Evolutionary conservation across 2,329 filamentous ascomycete species (phyloP).

Genomic region (Alternaria triticimaculans): DNA sequence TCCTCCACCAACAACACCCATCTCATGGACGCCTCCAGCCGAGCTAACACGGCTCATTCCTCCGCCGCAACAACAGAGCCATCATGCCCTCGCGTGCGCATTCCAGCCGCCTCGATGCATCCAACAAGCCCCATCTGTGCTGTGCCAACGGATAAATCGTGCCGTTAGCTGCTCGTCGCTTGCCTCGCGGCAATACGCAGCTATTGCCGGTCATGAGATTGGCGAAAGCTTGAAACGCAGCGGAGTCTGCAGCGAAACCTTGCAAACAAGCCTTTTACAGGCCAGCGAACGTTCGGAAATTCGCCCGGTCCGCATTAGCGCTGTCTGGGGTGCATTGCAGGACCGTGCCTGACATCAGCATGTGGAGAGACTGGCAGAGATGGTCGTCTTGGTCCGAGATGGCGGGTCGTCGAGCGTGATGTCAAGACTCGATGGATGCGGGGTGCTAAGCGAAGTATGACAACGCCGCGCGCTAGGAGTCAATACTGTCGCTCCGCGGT

Average conservation of each 20-base stretch:
- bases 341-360: conserved; percentile 14
- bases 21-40: not conserved
- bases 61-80: not conserved
- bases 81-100: not conserved
- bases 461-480: conserved; percentile 19
- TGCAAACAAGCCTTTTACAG: not conserved
- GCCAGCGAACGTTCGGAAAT: not conserved
- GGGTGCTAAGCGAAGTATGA: conserved; percentile 18
- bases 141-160: conserved; percentile 7
- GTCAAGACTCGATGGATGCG: conserved; percentile 18
- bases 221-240: not conserved
- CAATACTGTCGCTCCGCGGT: not conserved
- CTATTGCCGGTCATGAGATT: conserved; percentile 6
- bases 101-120: not conserved
- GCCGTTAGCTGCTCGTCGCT: not conserved
- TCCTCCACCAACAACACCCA: not conserved
- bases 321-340: conserved; percentile 17
- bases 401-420: conserved; percentile 13
- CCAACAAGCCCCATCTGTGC: not conserved
- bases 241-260: not conserved
- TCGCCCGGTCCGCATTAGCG: not conserved
- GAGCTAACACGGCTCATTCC: not conserved
- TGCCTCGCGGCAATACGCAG: not conserved
- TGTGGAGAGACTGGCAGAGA: conserved; percentile 1
- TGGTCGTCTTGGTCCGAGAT: not conserved